phyloP scores from a whole-genome alignment of 2,329 filamentous ascomycete genomes.

The Fusarium sp. region DNA sequence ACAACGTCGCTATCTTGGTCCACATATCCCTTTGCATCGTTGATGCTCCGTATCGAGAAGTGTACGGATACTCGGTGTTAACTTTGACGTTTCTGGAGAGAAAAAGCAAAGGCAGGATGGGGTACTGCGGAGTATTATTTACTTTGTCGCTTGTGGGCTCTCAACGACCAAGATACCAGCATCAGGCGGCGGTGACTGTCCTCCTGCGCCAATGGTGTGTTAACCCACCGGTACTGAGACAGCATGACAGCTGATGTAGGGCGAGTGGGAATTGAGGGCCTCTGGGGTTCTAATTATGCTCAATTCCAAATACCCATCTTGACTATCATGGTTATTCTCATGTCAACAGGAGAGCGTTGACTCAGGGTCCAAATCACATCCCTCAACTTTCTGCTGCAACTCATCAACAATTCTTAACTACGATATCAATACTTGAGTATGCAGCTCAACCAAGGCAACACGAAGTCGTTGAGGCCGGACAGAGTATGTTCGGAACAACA shows the following conservation, averaged over 20 bases:
- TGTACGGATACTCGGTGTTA: not conserved
- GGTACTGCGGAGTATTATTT: not conserved
- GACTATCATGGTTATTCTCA: not conserved
- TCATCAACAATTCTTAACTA: not conserved
- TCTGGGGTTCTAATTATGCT: not conserved
- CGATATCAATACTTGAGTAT: not conserved
- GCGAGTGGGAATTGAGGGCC: not conserved
- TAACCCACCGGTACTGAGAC: not conserved
- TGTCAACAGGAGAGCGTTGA: not conserved
- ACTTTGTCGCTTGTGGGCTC: not conserved
- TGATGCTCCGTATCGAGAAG: not conserved
- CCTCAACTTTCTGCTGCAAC: not conserved
- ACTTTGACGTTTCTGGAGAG: not conserved
- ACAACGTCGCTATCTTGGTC: not conserved
- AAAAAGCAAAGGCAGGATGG: not conserved
- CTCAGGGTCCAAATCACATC: not conserved
- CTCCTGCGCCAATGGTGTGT: constrained; percentile 4
- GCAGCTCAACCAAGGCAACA: not conserved
- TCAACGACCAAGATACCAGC: not conserved
- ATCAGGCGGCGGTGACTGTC: not conserved
- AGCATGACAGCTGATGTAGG: not conserved
- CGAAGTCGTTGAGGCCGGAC: not conserved
- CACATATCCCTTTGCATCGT: not conserved
- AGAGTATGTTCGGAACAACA: not conserved
- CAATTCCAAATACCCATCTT: not conserved